Evolutionary conservation across 768 basidiomycete genomes (phyloP).

Genomic region (Collybia nuda): DNA sequence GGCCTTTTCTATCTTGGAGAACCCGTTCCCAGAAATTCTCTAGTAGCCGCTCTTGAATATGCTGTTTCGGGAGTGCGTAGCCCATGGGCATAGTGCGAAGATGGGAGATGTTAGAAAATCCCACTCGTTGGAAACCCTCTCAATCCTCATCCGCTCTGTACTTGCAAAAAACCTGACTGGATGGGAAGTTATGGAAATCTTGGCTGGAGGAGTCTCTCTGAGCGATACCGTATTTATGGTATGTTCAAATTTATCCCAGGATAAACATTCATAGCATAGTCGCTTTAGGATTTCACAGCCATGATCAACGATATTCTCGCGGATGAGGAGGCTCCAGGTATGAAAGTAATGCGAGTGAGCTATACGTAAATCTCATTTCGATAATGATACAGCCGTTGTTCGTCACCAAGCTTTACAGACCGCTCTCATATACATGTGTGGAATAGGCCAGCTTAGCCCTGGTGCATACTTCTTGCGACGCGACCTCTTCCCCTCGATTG

Average conservation of each 20-base stretch:
- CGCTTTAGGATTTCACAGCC: slow-evolving; percentile 45
- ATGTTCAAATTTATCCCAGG: neutral
- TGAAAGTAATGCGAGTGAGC: slow-evolving; percentile 12
- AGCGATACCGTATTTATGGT: slow-evolving; percentile 63
- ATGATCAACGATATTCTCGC: slow-evolving; percentile 46
- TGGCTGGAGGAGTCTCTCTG: slow-evolving; percentile 57
- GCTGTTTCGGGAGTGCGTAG: slow-evolving; percentile 48
- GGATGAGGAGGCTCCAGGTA: slow-evolving; percentile 46
- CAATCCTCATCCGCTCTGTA: slow-evolving; percentile 43
- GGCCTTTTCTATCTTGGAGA: neutral
- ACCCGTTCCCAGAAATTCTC: slow-evolving; percentile 13
- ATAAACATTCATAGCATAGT: neutral
- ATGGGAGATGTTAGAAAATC: slow-evolving; percentile 34
- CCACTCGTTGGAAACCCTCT: slow-evolving; percentile 53
- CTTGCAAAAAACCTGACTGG: slow-evolving; percentile 61
- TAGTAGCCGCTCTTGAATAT: slow-evolving; percentile 53
- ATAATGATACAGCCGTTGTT: slow-evolving; percentile 32
- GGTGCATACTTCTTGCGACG: slow-evolving; percentile 69
- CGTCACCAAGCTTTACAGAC: slow-evolving; percentile 59
- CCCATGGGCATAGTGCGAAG: slow-evolving; percentile 30
- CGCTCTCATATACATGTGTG: slow-evolving; percentile 56
- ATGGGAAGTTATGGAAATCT: slow-evolving; percentile 73
- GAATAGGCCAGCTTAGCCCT: slow-evolving; percentile 62
- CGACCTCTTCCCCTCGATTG: slow-evolving; percentile 58
- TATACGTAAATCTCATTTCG: no score